Evolutionary conservation across 202 grass and related monocot genomes (phyloP), one percentile per base, ranked within the genome.

Genomic region (Digitaria exilis): DNA sequence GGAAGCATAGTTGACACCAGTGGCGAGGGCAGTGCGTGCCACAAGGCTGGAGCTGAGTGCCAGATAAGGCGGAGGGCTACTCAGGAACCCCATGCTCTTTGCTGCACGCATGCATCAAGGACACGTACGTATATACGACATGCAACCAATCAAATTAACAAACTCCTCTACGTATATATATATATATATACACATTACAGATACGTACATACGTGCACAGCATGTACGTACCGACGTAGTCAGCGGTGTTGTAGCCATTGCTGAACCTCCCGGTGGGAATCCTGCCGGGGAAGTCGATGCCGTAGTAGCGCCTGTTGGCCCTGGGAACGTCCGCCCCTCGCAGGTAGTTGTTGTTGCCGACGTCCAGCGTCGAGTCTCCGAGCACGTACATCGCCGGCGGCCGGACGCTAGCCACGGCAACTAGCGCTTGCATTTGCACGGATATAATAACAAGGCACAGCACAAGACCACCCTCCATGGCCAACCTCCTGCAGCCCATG

Each of bases 221-320:
- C 19, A 66, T n/a, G n/a, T n/a, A n/a, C n/a, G 24, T 73, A 84
- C 87, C 81, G 4, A 91, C 1, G 52, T 48, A 92, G 69, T 92
- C 86, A n/a, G 84, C 90, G 21, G 45, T 43, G 79, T 83, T 85
- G 71, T 62, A 80, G 73, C 82, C 85, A 3, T 90, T 88, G 85
- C 88, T 93, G 73, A 91, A 93, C 43, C 85, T 43, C 2, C 91
- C 88, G 24, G 88, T 90, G 8, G 88, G 51, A 50, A 0, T 32
- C 3, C 24, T 13, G 6, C 45, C 49, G 1, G 88, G 85, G 65
- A 84, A 91, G 59, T 92, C 90, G 63, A 86, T 3, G 74, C 90
- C 90, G 5, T 80, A 89, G 67, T 65, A 82, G 1, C 37, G 69
- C 61, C 0, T 51, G 35, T 87, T 66, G 2, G 75, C 79, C 49